A percentile compares a stretch with the other conserved stretches of the same genome.
Conservation (phyloP, 768 basidiomycete genomes). For the Mycena crocata region DNA sequence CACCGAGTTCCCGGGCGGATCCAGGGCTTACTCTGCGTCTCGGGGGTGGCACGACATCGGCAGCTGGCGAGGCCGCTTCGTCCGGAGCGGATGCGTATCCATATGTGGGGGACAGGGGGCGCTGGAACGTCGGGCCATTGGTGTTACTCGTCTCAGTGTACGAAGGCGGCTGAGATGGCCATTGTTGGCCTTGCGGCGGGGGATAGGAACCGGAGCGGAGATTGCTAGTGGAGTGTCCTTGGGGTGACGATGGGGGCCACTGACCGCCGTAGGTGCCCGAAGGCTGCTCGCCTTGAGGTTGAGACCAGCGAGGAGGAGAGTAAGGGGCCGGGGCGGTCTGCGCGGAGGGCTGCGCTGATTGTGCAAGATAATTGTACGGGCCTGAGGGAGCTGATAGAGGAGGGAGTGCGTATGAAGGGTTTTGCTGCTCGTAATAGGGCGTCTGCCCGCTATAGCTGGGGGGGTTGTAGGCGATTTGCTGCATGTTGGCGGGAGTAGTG, state of each 20-base stretch:
- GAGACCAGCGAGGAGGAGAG: conserved; percentile 57
- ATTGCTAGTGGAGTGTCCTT: conserved; percentile 40
- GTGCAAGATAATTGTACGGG: conserved; percentile 48
- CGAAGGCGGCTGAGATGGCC: conserved; percentile 56
- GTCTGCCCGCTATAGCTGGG: conserved; percentile 49
- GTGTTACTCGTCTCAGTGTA: conserved; percentile 34
- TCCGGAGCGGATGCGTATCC: conserved; percentile 51
- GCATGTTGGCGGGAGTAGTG: conserved; percentile 55
- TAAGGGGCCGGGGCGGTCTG: conserved; percentile 48
- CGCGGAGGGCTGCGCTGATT: conserved; percentile 41
- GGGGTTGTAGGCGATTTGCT: conserved; percentile 57
- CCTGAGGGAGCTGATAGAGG: conserved; percentile 50
- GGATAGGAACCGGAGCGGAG: conserved; percentile 45
- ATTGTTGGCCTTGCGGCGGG: conserved; percentile 50
- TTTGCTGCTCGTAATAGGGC: conserved; percentile 55
- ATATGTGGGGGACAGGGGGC: conserved; percentile 50
- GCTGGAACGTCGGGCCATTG: conserved; percentile 35
- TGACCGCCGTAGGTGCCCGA: conserved; percentile 41
- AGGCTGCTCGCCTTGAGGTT: conserved; percentile 41
- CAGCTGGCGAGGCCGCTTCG: conserved; percentile 41
- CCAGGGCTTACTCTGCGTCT: conserved; percentile 68
- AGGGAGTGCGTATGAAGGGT: conserved; percentile 53
- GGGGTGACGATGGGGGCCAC: conserved; percentile 42
- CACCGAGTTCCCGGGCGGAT: conserved; percentile 59
- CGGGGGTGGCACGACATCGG: conserved; percentile 67